Base-by-base conservation (phyloP, 2,329 filamentous ascomycete species). In the Escovopsis sp. region DNA sequence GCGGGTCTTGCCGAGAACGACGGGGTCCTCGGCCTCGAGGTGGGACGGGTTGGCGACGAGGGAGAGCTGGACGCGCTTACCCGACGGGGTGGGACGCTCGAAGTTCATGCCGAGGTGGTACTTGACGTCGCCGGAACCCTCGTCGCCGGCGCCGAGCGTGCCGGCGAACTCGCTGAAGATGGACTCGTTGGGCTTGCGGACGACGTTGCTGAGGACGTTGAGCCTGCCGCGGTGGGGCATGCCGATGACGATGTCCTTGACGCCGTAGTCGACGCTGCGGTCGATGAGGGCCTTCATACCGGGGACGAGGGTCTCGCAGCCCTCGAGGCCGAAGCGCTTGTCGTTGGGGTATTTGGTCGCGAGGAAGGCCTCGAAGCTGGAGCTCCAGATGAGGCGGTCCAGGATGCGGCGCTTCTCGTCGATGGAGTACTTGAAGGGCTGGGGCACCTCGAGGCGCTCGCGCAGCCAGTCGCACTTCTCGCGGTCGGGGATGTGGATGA, bases 71-170 rank as follows among this genome's bases (percentile, higher is more conserved):
- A 98, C 91, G 49, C 91, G 91, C 76, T 96, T 96, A 55, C 91
- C 91, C 35, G 89, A 96, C 45, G 91, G 91, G 9, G 91, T 98
- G 42, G 91, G 91, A 48, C 91, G 86, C 71, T 98, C 91, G 53
- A 98, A 98, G 72, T 98, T 98, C 91, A 98, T 98, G 59, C 91
- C 91, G 56, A 98, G 71, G 70, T 98, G 91, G 70, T 98, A 98
- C 68, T 98, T 98, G 65, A 98, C 91, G 62, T 98, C 91, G 55
- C 91, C 91, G 44, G 91, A 96, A 45, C 91, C 91, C 67, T 98
- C 89, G 53, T 96, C 91, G 52, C 84, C 83, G 42, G 85, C 84
- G 58, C 85, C 86, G 16, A 83, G 70, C 37, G 82, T 85, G 53
- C 91, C 91, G 48, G 85, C 84, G 57, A 98, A 98, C 64, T 98